These are phyloP conservation scores for Pugionium cornutum DNA, from an alignment of 345 rosid genomes.

Conservation along the genomic window DNA sequence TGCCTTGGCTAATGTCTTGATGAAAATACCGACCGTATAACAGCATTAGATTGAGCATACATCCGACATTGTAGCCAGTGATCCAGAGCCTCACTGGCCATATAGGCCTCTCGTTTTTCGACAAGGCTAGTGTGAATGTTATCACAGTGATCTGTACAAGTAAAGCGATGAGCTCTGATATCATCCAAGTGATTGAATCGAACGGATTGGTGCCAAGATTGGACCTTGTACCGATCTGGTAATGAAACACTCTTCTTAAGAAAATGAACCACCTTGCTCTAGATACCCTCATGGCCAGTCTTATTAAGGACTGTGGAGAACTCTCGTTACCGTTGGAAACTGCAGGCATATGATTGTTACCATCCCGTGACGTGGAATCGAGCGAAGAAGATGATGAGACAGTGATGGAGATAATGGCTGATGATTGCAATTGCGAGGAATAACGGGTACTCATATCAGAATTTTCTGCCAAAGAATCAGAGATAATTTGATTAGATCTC, in stretches of 20 bases:
- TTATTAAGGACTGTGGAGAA: constrained; percentile 49
- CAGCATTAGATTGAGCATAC: constrained; percentile 62
- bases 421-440: constrained; percentile 50
- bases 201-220: constrained; percentile 89
- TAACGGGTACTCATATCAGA: constrained; percentile 60
- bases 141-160: constrained; percentile 63
- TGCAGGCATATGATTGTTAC: constrained; percentile 28
- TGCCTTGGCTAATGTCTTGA: constrained; percentile 45
- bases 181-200: constrained; percentile 84
- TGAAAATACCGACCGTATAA: constrained; percentile 79
- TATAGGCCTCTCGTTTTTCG: constrained; percentile 70
- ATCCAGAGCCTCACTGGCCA: constrained; percentile 98
- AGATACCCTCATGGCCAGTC: constrained; percentile 73
- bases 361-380: constrained; percentile 42
- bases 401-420: constrained; percentile 47
- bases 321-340: constrained; percentile 38
- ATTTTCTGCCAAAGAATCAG: neutral
- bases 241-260: constrained; percentile 90
- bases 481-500: constrained; percentile 6
- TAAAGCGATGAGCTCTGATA: constrained; percentile 70
- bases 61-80: constrained; percentile 75
- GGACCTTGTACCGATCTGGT: constrained; percentile 83
- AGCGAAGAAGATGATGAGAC: constrained; percentile 47
- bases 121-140: constrained; percentile 59
- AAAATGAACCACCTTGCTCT: constrained; percentile 94